These are phyloP conservation scores for Xylariaceae sp. DNA, from an alignment of 2,329 filamentous ascomycete species.

Conservation along the genomic window DNA sequence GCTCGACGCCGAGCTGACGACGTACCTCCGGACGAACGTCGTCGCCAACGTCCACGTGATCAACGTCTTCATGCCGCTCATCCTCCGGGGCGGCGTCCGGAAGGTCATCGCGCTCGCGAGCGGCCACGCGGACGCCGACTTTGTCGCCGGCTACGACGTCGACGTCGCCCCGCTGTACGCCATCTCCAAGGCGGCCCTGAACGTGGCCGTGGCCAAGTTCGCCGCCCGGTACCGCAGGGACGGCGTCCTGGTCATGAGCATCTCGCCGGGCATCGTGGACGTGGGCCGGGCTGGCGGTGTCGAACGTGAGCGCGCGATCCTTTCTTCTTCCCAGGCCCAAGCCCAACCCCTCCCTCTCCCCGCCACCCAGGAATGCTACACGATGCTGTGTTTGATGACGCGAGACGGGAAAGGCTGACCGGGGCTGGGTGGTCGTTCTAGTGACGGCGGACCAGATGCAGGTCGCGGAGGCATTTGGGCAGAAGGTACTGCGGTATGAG, in stretches of 20 bases:
- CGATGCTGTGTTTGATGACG: no score
- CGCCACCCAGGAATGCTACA: no score
- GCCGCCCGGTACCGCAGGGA: constrained; percentile 33
- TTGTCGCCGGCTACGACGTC: constrained; percentile 24
- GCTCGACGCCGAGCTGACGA: neutral
- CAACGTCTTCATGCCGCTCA: constrained; percentile 44
- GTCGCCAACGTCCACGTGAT: constrained; percentile 45
- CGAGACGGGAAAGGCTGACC: no score
- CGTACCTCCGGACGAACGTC: constrained; percentile 31
- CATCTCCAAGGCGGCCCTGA: constrained; percentile 24
- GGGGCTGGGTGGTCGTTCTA: no score
- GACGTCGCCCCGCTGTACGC: constrained; percentile 32
- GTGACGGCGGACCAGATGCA: constrained; percentile 3
- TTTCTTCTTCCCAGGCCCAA: no score
- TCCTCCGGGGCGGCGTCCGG: constrained; percentile 38
- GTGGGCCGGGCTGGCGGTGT: no score
- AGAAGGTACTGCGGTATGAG: constrained; percentile 15
- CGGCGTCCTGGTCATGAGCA: constrained; percentile 35
- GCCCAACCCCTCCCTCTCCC: no score
- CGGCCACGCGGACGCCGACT: constrained; percentile 46
- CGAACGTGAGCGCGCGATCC: no score
- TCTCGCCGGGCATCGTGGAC: constrained; percentile 37
- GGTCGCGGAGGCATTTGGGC: constrained; percentile 6
- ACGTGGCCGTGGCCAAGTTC: constrained; percentile 29
- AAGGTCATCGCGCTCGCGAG: constrained; percentile 26